Conservation (phyloP, 2,329 filamentous ascomycete genomes). For the Cytospora piceae region DNA sequence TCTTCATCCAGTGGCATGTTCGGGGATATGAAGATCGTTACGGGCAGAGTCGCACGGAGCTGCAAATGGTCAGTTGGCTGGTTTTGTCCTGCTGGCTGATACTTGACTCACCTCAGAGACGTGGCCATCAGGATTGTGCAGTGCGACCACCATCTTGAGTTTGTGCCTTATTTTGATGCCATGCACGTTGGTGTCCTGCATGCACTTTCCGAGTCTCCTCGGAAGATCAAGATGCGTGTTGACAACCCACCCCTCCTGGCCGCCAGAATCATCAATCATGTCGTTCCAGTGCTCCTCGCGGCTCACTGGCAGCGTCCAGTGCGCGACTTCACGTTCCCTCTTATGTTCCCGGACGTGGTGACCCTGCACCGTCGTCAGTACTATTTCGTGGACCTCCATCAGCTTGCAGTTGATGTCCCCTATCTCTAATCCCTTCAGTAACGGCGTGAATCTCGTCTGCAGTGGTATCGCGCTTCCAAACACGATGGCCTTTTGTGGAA, state of each 20-base stretch:
- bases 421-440: slow-evolving; percentile 85
- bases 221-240: slow-evolving; percentile 72
- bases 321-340: slow-evolving; percentile 65
- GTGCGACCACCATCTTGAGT: slow-evolving; percentile 85
- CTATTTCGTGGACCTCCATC: slow-evolving; percentile 76
- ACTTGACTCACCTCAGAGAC: slow-evolving; percentile 72
- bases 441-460: slow-evolving; percentile 83
- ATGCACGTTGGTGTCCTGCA: slow-evolving; percentile 87
- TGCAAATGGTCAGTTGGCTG: slow-evolving; percentile 41
- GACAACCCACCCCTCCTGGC: slow-evolving; percentile 65
- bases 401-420: slow-evolving; percentile 82
- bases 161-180: slow-evolving; percentile 94
- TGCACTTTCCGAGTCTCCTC: slow-evolving; percentile 77
- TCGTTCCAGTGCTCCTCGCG: slow-evolving; percentile 69
- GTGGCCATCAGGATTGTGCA: slow-evolving; percentile 94
- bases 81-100: neutral
- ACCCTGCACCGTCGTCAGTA: slow-evolving; percentile 50
- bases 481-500: slow-evolving; percentile 91
- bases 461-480: slow-evolving; percentile 87
- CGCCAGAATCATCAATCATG: slow-evolving; percentile 66
- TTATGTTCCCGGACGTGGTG: slow-evolving; percentile 61
- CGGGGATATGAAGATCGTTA: slow-evolving; percentile 94
- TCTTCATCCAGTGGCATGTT: slow-evolving; percentile 88
- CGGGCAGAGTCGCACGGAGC: slow-evolving; percentile 86
- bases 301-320: slow-evolving; percentile 59